Evolutionary conservation across 2,329 filamentous ascomycete species (phyloP).

Genomic region (Nemania sp.): DNA sequence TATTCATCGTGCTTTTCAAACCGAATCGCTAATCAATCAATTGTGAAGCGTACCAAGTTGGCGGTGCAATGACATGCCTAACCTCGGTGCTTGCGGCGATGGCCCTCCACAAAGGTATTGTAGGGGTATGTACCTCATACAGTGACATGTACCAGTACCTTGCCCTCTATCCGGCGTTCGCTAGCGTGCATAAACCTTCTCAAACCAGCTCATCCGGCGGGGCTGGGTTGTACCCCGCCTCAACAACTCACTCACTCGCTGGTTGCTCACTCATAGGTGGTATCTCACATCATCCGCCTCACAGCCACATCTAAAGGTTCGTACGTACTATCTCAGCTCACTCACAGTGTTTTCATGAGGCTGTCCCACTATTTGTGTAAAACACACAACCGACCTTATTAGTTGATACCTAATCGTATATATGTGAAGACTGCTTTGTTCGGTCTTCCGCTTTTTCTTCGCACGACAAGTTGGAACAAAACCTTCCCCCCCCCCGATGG

Average conservation of each 20-base stretch:
- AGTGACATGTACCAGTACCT: slow-evolving; percentile 41
- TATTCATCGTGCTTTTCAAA: slow-evolving; percentile 3
- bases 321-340: not conserved
- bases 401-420: too few species aligned
- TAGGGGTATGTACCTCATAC: not conserved
- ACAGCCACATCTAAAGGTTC: too few species aligned
- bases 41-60: not conserved
- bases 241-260: slow-evolving; percentile 2
- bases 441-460: too few species aligned
- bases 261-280: too few species aligned
- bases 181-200: slow-evolving; percentile 50
- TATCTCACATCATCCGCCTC: slow-evolving; percentile 5
- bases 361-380: not conserved
- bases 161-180: not conserved
- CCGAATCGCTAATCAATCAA: not conserved
- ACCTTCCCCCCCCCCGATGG: too few species aligned
- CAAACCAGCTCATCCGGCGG: slow-evolving; percentile 52
- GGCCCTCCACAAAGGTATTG: too few species aligned
- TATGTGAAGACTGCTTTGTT: too few species aligned
- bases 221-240: slow-evolving; percentile 5
- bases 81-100: too few species aligned
- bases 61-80: too few species aligned
- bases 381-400: too few species aligned
- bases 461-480: too few species aligned
- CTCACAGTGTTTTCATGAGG: not conserved